These are phyloP conservation scores for Seiridium unicorne DNA, from an alignment of 2,329 filamentous ascomycete species.

Conservation along the genomic window DNA sequence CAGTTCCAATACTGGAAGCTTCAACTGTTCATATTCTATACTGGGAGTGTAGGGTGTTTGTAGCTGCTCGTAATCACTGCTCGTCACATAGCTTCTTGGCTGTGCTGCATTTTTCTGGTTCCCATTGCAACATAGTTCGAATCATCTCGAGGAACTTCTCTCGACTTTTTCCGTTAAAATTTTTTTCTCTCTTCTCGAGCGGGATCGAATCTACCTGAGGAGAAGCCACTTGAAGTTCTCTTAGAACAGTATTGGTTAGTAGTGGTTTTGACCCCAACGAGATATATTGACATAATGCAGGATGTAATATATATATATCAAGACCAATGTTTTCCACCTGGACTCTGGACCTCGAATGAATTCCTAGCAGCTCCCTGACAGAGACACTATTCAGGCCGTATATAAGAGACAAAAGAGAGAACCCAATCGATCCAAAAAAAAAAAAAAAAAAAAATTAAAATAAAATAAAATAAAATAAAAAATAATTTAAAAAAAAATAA, in stretches of 20 bases:
- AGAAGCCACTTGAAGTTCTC: neutral
- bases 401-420: too few species aligned
- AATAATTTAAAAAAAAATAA: too few species aligned
- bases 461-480: too few species aligned
- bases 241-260: neutral
- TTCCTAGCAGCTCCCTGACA: neutral
- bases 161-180: neutral
- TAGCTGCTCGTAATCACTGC: neutral
- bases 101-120: neutral
- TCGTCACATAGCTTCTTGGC: neutral
- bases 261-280: neutral
- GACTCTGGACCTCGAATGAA: neutral
- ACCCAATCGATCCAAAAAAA: too few species aligned
- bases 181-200: neutral
- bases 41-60: neutral
- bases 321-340: neutral
- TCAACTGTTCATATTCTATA: neutral
- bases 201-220: neutral
- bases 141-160: too few species aligned
- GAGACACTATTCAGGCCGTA: too few species aligned
- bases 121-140: neutral
- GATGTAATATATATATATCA: neutral
- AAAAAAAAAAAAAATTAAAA: too few species aligned
- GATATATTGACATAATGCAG: neutral
- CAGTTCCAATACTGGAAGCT: neutral